Evolutionary conservation across 2,329 filamentous ascomycete genomes (phyloP), one percentile per base, ranked within the genome.

Genomic region (Piedraia hortae): DNA sequence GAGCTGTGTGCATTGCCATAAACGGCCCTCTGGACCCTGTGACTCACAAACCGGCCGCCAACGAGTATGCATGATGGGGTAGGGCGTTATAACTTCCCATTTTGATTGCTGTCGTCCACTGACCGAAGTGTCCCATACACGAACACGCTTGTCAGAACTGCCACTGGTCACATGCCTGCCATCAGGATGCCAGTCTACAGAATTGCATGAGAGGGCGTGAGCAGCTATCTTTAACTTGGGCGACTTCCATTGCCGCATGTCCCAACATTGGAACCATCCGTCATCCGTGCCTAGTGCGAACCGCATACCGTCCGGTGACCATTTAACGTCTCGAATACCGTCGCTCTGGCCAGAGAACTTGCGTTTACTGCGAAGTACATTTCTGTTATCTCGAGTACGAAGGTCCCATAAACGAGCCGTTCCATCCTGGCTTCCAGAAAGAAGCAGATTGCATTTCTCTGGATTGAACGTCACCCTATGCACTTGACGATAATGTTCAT

Each of bases 151-250:
- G 37, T 69, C 63, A 11, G 55, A 50, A 23, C 63, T 54, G n/a
- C 59, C 61, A 31, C 60, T 67, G 24, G 61, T 51, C 6, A 69
- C 45, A 37, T 68, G 60, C 34, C 58, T 65, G 4, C 63, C 63
- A 32, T 68, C 62, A 1, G 63, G 63, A 35, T 69, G 63, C 62
- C 62, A 69, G 37, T 69, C 63, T 16, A 69, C 54, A 4, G 60
- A 52, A 28, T 56, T 62, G 43, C 62, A 68, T 4, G 40, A 26
- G 7, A 32, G 27, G 31, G 61, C 54, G 36, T 69, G 63, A 19
- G 62, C 63, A 15, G 58, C 55, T 25, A 68, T 60, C 31, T 57
- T 59, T 32, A 67, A 44, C 34, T 62, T 50, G 5, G 63, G 54
- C 12, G 51, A 50, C 31, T 52, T 58, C 23, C 52, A 45, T 29